phyloP scores from a whole-genome alignment of 345 rosid genomes.

The Citrus australasica region DNA sequence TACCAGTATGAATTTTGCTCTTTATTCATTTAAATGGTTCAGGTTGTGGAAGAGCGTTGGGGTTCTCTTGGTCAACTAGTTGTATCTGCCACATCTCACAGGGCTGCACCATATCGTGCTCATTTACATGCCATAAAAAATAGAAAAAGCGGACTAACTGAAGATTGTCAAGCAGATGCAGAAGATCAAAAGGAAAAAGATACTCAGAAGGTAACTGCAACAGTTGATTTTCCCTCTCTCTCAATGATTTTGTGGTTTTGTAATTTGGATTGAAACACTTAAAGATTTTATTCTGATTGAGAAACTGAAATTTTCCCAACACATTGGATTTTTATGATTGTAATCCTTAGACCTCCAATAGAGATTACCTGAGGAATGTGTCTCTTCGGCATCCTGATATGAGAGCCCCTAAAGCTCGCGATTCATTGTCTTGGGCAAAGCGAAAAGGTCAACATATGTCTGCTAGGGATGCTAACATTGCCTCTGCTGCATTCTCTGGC shows the following conservation, averaged over 20 bases:
- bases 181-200: constrained; percentile 32
- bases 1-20: constrained; percentile 3
- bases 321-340: constrained; percentile 4
- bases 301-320: not conserved
- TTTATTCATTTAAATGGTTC: constrained; percentile 23
- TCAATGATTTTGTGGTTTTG: not conserved
- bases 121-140: constrained; percentile 76
- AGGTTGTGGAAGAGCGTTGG: constrained; percentile 83
- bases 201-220: constrained; percentile 43
- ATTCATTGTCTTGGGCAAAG: constrained; percentile 76
- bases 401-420: constrained; percentile 65
- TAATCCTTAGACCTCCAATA: constrained; percentile 32
- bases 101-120: constrained; percentile 79
- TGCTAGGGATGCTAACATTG: constrained; percentile 46
- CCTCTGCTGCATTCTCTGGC: constrained; percentile 50
- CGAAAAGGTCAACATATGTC: constrained; percentile 38
- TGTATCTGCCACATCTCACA: constrained; percentile 58
- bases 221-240: not conserved
- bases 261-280: not conserved
- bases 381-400: constrained; percentile 52
- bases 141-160: constrained; percentile 46
- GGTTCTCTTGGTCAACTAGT: constrained; percentile 78
- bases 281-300: not conserved
- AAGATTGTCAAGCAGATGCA: constrained; percentile 20
- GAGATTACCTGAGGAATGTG: constrained; percentile 61